Conservation (phyloP, 202 grass and related monocot species). For the Eragrostis tef region DNA sequence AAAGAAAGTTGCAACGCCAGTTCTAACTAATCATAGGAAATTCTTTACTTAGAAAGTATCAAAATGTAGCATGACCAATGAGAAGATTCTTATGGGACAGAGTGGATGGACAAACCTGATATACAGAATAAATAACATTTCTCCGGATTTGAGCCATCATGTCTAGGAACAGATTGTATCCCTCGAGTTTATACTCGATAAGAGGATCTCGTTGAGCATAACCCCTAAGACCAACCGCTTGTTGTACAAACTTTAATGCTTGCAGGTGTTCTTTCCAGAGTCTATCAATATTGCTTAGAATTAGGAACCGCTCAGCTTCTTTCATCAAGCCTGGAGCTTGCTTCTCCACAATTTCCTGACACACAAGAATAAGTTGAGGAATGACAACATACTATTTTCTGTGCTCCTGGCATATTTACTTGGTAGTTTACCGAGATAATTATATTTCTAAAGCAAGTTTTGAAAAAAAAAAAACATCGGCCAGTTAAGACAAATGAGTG, state of each 20-base stretch:
- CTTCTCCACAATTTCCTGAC: slow-evolving; percentile 87
- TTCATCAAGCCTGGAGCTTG: slow-evolving; percentile 92
- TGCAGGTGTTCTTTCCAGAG: slow-evolving; percentile 99
- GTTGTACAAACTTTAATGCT: slow-evolving; percentile 95
- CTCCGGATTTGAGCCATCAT: slow-evolving; percentile 99
- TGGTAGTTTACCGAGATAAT: neutral
- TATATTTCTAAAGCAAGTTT: no score
- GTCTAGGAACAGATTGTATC: slow-evolving; percentile 98
- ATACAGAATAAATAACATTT: slow-evolving; percentile 97
- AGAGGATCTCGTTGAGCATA: slow-evolving; percentile 96
- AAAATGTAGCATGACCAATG: slow-evolving; percentile 28
- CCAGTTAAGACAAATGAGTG: neutral
- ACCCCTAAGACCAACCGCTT: slow-evolving; percentile 95
- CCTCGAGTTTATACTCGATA: slow-evolving; percentile 97
- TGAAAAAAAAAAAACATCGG: neutral
- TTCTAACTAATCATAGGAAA: slow-evolving; percentile 14
- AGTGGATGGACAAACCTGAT: slow-evolving; percentile 66
- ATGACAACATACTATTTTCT: slow-evolving; percentile 8
- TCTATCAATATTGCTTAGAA: slow-evolving; percentile 96
- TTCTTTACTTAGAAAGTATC: neutral
- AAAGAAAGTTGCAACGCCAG: neutral
- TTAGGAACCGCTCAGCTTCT: slow-evolving; percentile 89
- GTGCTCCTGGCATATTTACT: slow-evolving; percentile 6
- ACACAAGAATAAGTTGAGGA: slow-evolving; percentile 40
- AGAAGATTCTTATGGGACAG: neutral